Conservation (phyloP, 768 basidiomycete species). For the Boletus huronensis region DNA sequence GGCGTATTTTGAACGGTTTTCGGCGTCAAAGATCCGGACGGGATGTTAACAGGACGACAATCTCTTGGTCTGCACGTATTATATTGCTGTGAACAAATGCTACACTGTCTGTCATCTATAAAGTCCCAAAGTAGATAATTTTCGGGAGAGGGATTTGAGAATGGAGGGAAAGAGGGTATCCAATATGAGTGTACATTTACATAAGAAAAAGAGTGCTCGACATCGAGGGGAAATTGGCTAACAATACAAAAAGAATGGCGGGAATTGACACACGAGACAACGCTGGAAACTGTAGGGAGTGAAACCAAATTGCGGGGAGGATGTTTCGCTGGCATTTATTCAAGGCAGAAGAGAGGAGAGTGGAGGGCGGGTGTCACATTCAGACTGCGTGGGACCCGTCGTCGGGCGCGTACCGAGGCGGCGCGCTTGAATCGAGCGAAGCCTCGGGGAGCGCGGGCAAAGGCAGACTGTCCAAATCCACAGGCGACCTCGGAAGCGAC, state of each 20-base stretch:
- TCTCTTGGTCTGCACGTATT: background rate
- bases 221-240: slow-evolving; percentile 18
- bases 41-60: background rate
- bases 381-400: slow-evolving; percentile 19
- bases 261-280: slow-evolving; percentile 1
- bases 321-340: background rate
- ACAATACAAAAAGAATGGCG: slow-evolving; percentile 25
- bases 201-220: too few species aligned
- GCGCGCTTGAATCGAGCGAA: slow-evolving; percentile 6
- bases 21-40: background rate
- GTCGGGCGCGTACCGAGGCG: slow-evolving; percentile 25
- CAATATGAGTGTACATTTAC: background rate
- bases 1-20: slow-evolving; percentile 12
- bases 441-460: slow-evolving; percentile 22
- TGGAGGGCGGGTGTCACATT: background rate
- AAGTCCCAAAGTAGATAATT: slow-evolving; percentile 9
- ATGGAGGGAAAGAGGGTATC: slow-evolving; percentile 14
- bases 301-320: background rate
- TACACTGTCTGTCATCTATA: slow-evolving; percentile 25
- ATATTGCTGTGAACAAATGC: slow-evolving; percentile 2
- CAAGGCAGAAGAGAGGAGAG: background rate
- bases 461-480: slow-evolving; percentile 11
- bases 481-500: slow-evolving; percentile 22
- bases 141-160: background rate
- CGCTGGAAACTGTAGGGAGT: background rate